These are phyloP conservation scores for Beverwykella pulmonaria DNA, from an alignment of 495 filamentous ascomycete genomes.

Conservation along the genomic window DNA sequence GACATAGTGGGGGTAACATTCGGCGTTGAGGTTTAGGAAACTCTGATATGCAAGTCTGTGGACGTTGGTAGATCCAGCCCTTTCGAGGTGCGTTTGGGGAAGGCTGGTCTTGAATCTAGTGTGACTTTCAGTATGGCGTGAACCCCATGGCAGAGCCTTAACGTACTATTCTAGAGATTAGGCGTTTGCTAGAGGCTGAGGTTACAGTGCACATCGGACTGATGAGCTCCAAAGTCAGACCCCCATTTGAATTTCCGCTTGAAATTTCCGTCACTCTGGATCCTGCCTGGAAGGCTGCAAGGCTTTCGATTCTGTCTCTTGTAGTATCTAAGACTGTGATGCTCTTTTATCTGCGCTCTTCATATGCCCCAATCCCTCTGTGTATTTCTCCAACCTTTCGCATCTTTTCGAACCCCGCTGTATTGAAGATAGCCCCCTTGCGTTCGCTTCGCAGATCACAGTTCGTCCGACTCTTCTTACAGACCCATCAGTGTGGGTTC, in stretches of 20 bases:
- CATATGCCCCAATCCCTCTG: constrained; percentile 12
- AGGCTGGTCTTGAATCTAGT: background rate
- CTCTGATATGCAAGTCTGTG: constrained; percentile 13
- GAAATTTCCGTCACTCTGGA: constrained; percentile 1
- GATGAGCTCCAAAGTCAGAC: constrained; percentile 19
- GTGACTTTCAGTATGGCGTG: constrained; percentile 14
- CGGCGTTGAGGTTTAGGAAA: background rate
- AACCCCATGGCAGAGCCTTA: constrained; percentile 12
- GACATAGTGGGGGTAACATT: background rate
- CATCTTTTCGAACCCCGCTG: background rate
- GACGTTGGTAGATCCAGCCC: constrained; percentile 1
- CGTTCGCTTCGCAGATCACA: constrained; percentile 12
- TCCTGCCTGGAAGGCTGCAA: constrained; percentile 11
- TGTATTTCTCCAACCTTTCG: constrained; percentile 5
- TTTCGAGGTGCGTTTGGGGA: background rate
- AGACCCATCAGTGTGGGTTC: constrained; percentile 10
- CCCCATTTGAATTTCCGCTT: constrained; percentile 3
- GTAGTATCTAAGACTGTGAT: background rate
- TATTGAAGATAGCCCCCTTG: constrained; percentile 6
- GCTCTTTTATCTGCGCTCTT: constrained; percentile 4
- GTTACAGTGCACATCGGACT: constrained; percentile 24
- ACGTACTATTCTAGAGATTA: constrained; percentile 25
- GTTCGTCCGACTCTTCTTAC: constrained; percentile 3
- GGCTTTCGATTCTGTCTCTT: constrained; percentile 6
- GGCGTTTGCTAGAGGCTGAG: constrained; percentile 19